phyloP scores from a whole-genome alignment of 139 green algal species.

The Pleodorina starrii region DNA sequence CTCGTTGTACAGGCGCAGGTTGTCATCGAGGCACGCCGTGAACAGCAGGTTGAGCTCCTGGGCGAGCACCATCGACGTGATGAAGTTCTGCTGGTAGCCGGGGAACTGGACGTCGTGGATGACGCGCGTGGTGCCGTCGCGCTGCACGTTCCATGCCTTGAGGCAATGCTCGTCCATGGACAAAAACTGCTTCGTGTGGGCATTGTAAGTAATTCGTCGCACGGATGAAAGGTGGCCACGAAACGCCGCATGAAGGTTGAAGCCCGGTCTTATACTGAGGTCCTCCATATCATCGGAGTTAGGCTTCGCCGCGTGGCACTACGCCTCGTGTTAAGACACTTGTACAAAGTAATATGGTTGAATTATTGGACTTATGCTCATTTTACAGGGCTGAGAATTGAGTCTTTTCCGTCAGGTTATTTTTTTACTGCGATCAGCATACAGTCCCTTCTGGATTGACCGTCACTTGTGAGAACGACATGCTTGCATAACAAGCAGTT shows the following conservation, averaged over 20 bases:
- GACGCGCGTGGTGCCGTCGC: constrained; percentile 39
- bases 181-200: constrained; percentile 38
- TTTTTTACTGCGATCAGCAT: no score
- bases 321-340: no score
- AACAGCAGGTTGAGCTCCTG: constrained; percentile 55
- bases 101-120: constrained; percentile 53
- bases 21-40: constrained; percentile 59
- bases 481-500: no score
- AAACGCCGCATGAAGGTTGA: constrained; percentile 61
- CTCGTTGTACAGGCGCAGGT: constrained; percentile 59
- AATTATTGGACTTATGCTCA: no score
- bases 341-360: no score
- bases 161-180: constrained; percentile 58
- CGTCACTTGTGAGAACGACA: no score
- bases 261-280: constrained; percentile 47
- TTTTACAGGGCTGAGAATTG: no score
- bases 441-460: no score
- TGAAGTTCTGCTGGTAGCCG: constrained; percentile 40
- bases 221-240: constrained; percentile 46
- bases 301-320: no score
- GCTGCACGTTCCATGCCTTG: constrained; percentile 40
- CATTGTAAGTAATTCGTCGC: constrained; percentile 44
- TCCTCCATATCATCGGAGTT: constrained; percentile 19
- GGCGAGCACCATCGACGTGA: constrained; percentile 45
- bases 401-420: no score